A percentile compares a stretch with the other conserved stretches of the same genome.
Conservation (phyloP, 2,329 filamentous ascomycete genomes). For the Pseudopithomyces chartarum region DNA sequence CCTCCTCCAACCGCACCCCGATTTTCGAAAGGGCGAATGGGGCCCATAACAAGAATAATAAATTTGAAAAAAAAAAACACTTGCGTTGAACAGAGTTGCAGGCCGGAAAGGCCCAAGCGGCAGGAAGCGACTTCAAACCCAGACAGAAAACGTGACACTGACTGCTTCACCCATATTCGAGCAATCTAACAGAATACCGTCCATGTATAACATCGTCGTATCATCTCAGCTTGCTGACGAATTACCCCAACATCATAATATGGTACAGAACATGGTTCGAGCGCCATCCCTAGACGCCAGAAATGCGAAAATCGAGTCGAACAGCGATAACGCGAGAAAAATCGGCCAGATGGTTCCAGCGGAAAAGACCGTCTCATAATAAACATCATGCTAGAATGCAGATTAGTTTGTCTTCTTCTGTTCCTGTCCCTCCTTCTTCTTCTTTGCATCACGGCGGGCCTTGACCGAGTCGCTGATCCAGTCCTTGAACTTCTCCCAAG, state of each 20-base stretch:
- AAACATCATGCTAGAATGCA: conserved; percentile 10
- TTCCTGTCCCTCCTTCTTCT: conserved; percentile 28
- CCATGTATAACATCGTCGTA: background rate
- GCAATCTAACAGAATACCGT: background rate
- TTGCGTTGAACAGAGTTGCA: background rate
- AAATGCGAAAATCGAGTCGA: conserved; percentile 4
- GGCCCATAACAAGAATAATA: background rate
- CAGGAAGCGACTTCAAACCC: background rate
- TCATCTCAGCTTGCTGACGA: background rate
- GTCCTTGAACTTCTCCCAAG: conserved; percentile 72
- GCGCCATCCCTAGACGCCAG: conserved; percentile 2
- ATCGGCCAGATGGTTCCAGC: background rate
- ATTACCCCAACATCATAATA: conserved; percentile 7
- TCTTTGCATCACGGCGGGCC: conserved; percentile 29
- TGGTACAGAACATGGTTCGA: conserved; percentile 3
- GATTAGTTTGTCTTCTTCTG: conserved; percentile 22
- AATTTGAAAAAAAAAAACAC: background rate
- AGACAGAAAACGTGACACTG: background rate
- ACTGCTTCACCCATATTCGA: background rate
- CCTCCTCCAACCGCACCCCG: background rate
- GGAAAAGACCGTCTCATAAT: conserved; percentile 12
- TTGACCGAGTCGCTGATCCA: conserved; percentile 48
- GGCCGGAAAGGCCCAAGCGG: background rate
- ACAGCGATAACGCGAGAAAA: background rate
- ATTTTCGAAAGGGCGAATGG: background rate